Conservation (phyloP, 805 yeast genomes). For the Myxozyma melibiosi region DNA sequence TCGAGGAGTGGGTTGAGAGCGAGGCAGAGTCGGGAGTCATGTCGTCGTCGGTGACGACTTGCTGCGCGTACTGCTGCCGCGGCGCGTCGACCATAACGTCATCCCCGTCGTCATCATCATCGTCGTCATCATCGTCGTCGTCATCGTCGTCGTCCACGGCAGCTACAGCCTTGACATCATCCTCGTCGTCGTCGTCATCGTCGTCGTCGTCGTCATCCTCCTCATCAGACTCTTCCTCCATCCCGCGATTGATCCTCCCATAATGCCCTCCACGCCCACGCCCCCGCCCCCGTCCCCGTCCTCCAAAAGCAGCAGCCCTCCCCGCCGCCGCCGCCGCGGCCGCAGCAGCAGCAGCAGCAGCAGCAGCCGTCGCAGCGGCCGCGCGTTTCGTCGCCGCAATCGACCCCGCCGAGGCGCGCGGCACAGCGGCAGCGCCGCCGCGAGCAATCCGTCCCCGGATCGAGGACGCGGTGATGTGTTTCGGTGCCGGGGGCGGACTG, state of each 20-base stretch:
- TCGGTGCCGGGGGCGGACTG: constrained; percentile 66
- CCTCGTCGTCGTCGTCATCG: constrained; percentile 20
- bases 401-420: constrained; percentile 14
- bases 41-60: constrained; percentile 30
- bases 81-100: constrained; percentile 13
- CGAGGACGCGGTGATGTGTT: constrained; percentile 44
- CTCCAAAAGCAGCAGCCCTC: constrained; percentile 11
- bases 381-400: constrained; percentile 7
- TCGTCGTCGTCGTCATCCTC: constrained; percentile 26
- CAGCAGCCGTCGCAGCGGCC: constrained; percentile 19
- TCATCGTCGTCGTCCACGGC: constrained; percentile 2
- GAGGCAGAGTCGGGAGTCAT: constrained; percentile 37
- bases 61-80: constrained; percentile 23
- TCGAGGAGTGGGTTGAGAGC: constrained; percentile 45
- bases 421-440: constrained; percentile 13
- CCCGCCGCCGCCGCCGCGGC: constrained; percentile 2
- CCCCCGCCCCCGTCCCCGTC: constrained; percentile 27
- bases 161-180: too few species aligned
- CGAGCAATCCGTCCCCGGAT: constrained; percentile 29
- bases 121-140: constrained; percentile 16
- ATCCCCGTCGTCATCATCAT: constrained; percentile 12
- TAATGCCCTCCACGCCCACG: constrained; percentile 25
- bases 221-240: constrained; percentile 9
- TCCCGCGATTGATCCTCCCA: constrained; percentile 2
- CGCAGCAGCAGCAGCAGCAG: constrained; percentile 16